Percentiles rank a stretch among this genome's conserved stretches.
phyloP scores from a whole-genome alignment of 805 yeast genomes.

The Yarrowia divulgata region DNA sequence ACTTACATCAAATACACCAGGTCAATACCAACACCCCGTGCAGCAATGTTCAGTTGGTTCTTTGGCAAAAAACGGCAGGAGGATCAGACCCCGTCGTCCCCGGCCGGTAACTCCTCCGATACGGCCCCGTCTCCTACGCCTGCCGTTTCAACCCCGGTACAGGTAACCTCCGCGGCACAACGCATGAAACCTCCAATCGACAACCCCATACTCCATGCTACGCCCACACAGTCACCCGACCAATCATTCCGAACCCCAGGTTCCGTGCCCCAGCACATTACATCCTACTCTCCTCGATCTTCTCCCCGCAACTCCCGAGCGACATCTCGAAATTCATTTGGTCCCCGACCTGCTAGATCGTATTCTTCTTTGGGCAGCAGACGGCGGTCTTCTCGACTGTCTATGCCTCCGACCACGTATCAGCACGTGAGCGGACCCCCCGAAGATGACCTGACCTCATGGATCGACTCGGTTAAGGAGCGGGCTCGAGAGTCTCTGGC shows the following conservation, averaged over 20 bases:
- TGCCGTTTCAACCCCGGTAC: constrained; percentile 9
- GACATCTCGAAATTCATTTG: constrained; percentile 12
- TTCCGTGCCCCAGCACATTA: constrained; percentile 33
- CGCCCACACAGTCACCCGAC: constrained; percentile 24
- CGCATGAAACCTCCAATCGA: constrained; percentile 24
- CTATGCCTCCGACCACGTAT: constrained; percentile 18
- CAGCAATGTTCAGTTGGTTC: constrained; percentile 37
- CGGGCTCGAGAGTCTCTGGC: constrained; percentile 38
- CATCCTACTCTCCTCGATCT: constrained; percentile 15
- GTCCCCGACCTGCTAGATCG: constrained; percentile 32
- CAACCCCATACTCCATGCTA: constrained; percentile 20
- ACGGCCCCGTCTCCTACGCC: not conserved
- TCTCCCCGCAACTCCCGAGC: constrained; percentile 27
- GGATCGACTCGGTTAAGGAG: constrained; percentile 22
- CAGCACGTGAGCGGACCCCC: constrained; percentile 3
- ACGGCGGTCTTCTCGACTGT: constrained; percentile 25
- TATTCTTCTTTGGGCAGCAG: constrained; percentile 4
- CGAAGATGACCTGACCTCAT: constrained; percentile 35
- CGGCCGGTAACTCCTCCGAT: not conserved
- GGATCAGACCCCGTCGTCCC: not conserved
- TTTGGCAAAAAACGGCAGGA: constrained; percentile 28
- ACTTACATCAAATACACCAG: not conserved
- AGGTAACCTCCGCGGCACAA: not conserved
- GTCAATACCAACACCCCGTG: not conserved
- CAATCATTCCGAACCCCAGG: constrained; percentile 27